A percentile compares a stretch with the other conserved stretches of the same genome.
Conservation (phyloP, 2,329 filamentous ascomycete genomes). For the Pseudopyrenochaeta lycopersici region DNA sequence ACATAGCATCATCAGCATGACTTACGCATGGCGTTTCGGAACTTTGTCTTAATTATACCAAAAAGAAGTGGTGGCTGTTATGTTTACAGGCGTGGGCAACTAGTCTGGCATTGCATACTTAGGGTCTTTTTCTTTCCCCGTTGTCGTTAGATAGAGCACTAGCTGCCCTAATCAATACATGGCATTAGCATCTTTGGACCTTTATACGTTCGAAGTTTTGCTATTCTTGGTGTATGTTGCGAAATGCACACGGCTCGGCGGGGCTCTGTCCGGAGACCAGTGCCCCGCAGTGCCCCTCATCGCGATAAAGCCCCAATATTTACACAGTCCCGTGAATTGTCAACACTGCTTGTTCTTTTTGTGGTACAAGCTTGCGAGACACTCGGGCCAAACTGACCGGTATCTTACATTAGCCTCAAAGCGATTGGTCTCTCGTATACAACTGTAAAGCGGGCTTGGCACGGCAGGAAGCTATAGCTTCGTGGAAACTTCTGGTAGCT, state of each 20-base stretch:
- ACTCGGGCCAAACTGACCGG: neutral
- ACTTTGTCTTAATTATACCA: neutral
- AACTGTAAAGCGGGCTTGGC: conserved; percentile 33
- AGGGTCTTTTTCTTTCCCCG: neutral
- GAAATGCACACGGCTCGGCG: conserved; percentile 1
- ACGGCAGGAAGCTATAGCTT: conserved; percentile 25
- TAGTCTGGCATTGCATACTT: conserved; percentile 1
- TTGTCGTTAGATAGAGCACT: neutral
- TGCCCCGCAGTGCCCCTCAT: conserved; percentile 43
- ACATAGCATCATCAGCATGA: neutral
- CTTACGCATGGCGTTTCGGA: neutral
- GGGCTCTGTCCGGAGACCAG: neutral
- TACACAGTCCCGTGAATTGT: neutral
- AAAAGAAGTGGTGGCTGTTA: neutral
- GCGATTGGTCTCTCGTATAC: conserved; percentile 4
- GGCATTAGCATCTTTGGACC: neutral
- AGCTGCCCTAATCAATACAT: neutral
- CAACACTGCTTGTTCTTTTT: neutral
- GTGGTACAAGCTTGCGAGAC: conserved; percentile 1
- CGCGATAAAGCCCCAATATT: conserved; percentile 14
- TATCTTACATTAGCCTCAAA: neutral
- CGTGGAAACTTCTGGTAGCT: conserved; percentile 48
- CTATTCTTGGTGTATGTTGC: neutral
- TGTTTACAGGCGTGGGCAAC: conserved; percentile 14
- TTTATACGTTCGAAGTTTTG: neutral